A percentile compares a stretch with the other conserved stretches of the same genome.
These are phyloP conservation scores for Scheffersomyces parashehatae DNA, from an alignment of 1,139 yeast genomes.

Conservation along the genomic window DNA sequence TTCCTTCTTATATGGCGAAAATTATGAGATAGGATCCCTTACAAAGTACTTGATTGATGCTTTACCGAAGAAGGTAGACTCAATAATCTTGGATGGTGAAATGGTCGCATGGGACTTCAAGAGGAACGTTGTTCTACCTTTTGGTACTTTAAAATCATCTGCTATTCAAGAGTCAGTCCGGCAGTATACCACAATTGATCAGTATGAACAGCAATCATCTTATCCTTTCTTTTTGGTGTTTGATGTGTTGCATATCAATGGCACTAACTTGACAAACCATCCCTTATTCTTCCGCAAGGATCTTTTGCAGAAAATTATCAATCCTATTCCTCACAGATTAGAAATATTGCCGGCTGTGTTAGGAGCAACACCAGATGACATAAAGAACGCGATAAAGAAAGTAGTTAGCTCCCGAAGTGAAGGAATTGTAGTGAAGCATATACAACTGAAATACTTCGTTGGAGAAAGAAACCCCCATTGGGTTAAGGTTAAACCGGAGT, in stretches of 20 bases:
- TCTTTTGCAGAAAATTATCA: slow-evolving; percentile 48
- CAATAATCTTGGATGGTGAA: slow-evolving; percentile 84
- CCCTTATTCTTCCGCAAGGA: slow-evolving; percentile 60
- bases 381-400: slow-evolving; percentile 54
- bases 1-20: slow-evolving; percentile 71
- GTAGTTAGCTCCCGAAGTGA: slow-evolving; percentile 72
- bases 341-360: slow-evolving; percentile 53
- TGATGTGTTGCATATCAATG: slow-evolving; percentile 73
- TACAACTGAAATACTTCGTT: slow-evolving; percentile 57
- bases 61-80: slow-evolving; percentile 40
- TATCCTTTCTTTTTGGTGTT: slow-evolving; percentile 70
- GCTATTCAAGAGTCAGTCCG: slow-evolving; percentile 57
- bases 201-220: slow-evolving; percentile 37
- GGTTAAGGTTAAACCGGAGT: slow-evolving; percentile 92
- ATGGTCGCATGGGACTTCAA: slow-evolving; percentile 84
- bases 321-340: slow-evolving; percentile 51
- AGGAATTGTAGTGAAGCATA: slow-evolving; percentile 78
- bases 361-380: slow-evolving; percentile 50
- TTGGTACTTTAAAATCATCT: slow-evolving; percentile 74
- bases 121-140: slow-evolving; percentile 63
- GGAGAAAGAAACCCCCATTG: slow-evolving; percentile 64
- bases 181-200: slow-evolving; percentile 41
- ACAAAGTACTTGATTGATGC: slow-evolving; percentile 53
- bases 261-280: slow-evolving; percentile 52
- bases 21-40: slow-evolving; percentile 58